phyloP scores from a whole-genome alignment of 1,284 basidiomycete genomes.

The Microbotryum saponariae region DNA sequence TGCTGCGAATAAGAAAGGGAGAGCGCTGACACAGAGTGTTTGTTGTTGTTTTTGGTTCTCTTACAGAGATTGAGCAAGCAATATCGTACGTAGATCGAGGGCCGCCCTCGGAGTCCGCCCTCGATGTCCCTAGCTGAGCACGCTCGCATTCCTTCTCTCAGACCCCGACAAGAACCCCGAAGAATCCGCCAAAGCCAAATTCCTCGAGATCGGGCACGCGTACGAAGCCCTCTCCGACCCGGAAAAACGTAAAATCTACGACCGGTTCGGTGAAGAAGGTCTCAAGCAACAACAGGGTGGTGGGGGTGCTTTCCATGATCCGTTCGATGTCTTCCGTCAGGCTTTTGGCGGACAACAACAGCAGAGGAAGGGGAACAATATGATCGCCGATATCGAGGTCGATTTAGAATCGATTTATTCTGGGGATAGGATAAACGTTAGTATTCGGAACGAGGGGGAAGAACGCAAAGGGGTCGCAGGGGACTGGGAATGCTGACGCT shows the following conservation, averaged over 20 bases:
- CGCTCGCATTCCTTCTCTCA: conserved; percentile 3
- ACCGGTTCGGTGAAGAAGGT: conserved; percentile 73
- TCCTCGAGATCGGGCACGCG: conserved; percentile 48
- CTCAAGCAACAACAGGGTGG: conserved; percentile 58
- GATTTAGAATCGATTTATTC: conserved; percentile 76
- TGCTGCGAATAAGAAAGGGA: not conserved
- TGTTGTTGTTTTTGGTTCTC: not conserved
- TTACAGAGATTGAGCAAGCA: conserved; percentile 68
- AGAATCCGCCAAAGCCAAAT: conserved; percentile 44
- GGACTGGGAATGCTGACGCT: not conserved
- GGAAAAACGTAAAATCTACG: conserved; percentile 86
- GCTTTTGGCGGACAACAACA: conserved; percentile 78
- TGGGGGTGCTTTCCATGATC: conserved; percentile 57
- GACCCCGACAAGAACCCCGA: conserved; percentile 77
- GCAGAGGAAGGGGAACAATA: conserved; percentile 70
- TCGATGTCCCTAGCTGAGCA: not conserved
- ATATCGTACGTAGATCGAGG: conserved; percentile 50
- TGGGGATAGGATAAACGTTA: conserved; percentile 70
- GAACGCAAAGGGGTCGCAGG: conserved; percentile 2
- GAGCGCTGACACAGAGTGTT: conserved; percentile 9
- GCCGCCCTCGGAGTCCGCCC: too few species aligned
- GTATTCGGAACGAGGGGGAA: conserved; percentile 35
- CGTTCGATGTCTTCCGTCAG: conserved; percentile 85
- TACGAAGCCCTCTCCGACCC: conserved; percentile 83
- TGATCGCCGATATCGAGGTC: conserved; percentile 79